phyloP scores from a whole-genome alignment of 176 grass and related monocot species.

The Chrysopogon serrulatus region DNA sequence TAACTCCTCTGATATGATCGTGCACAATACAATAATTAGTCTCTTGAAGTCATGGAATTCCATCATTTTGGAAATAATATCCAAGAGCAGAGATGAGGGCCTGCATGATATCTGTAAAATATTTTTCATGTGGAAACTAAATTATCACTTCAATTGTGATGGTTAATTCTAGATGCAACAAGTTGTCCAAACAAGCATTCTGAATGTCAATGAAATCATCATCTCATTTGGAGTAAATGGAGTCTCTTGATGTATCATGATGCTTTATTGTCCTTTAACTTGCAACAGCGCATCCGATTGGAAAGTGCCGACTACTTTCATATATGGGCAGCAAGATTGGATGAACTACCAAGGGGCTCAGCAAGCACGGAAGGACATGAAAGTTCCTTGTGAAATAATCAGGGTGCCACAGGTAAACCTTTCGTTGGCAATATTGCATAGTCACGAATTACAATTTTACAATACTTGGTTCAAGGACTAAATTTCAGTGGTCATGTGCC shows the following conservation, averaged over 20 bases:
- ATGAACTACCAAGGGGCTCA: constrained; percentile 93
- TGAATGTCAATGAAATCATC: not conserved
- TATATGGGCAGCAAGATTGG: constrained; percentile 94
- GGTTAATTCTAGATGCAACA: not conserved
- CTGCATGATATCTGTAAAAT: not conserved
- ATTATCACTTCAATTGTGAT: not conserved
- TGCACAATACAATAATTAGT: not conserved
- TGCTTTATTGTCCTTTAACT: not conserved
- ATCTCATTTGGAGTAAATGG: not conserved
- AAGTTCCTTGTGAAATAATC: constrained; percentile 95
- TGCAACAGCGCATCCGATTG: constrained; percentile 77
- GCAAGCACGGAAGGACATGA: constrained; percentile 82
- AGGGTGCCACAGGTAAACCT: constrained; percentile 75
- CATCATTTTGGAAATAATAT: not conserved
- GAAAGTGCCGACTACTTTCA: constrained; percentile 96
- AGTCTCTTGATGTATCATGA: not conserved
- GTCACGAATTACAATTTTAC: not conserved
- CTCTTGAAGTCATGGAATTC: not conserved
- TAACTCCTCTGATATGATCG: not conserved
- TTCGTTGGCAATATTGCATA: not conserved
- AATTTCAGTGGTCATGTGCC: not conserved
- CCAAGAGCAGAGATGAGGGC: not conserved
- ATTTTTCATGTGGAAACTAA: not conserved
- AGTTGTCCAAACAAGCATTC: not conserved
- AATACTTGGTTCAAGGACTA: not conserved